Conservation (phyloP, 2,329 filamentous ascomycete species). For the Aspergillus eucalypticola region DNA sequence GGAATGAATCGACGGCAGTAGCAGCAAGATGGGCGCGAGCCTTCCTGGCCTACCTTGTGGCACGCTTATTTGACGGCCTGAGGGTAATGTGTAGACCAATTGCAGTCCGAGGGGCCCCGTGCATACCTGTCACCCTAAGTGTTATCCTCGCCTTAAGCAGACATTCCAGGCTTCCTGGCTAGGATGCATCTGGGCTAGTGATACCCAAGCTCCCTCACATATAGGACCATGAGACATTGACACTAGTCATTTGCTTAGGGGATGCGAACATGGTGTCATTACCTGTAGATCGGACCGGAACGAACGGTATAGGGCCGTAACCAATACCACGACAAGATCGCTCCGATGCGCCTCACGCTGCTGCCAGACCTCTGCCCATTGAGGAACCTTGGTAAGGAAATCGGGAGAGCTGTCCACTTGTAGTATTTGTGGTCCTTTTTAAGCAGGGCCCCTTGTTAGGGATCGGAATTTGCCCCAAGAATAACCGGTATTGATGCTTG, state of each 20-base stretch:
- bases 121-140: neutral
- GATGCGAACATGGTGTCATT: neutral
- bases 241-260: neutral
- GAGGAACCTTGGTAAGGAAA: neutral
- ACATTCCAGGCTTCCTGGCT: neutral
- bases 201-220: neutral
- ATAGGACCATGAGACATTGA: neutral
- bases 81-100: neutral
- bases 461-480: neutral
- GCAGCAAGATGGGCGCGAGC: neutral
- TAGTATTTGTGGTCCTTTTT: neutral
- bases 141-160: neutral
- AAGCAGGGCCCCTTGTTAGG: neutral
- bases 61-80: neutral
- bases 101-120: neutral
- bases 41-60: neutral
- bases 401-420: neutral
- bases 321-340: neutral
- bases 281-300: neutral
- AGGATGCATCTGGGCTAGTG: neutral
- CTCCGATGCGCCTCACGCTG: neutral
- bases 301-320: neutral
- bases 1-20: neutral
- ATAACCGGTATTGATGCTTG: slow-evolving; percentile 9
- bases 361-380: neutral